A percentile compares a stretch with the other conserved stretches of the same genome.
These are phyloP conservation scores for Neoboletus magnificus DNA, from an alignment of 768 basidiomycete genomes.

Conservation along the genomic window DNA sequence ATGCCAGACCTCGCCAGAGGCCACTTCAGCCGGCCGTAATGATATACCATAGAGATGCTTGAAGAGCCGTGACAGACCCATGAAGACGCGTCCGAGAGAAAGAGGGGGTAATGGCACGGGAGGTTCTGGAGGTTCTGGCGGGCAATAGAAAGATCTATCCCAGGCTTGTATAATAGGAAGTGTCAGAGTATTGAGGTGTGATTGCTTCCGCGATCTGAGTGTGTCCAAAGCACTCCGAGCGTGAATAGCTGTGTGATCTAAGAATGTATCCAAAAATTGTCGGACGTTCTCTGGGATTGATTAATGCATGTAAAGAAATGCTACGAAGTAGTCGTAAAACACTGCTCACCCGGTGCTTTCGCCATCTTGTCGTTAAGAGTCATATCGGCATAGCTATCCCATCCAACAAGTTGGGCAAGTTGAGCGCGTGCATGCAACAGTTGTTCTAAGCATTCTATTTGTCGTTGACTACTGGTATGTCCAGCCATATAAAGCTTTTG, in stretches of 20 bases:
- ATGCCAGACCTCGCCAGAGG: conserved; percentile 87
- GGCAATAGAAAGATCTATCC: conserved; percentile 95
- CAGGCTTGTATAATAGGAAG: conserved; percentile 82
- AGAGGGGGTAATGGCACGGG: conserved; percentile 69
- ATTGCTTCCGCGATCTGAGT: conserved; percentile 69
- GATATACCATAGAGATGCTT: conserved; percentile 83
- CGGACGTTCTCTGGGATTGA: conserved; percentile 67
- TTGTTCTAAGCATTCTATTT: conserved; percentile 73
- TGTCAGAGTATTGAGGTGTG: conserved; percentile 55
- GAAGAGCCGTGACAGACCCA: conserved; percentile 89
- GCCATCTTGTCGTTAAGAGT: conserved; percentile 96
- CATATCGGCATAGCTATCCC: conserved; percentile 83
- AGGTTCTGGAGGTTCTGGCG: conserved; percentile 72
- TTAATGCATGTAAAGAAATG: background rate
- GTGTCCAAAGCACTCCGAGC: conserved; percentile 71
- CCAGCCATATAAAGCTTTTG: conserved; percentile 79
- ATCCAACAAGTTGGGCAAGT: conserved; percentile 80
- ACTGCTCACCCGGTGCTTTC: conserved; percentile 71
- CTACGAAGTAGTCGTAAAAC: background rate
- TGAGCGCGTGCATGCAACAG: conserved; percentile 76
- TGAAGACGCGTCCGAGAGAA: conserved; percentile 87
- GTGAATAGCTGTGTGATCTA: conserved; percentile 75
- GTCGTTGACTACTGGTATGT: conserved; percentile 69
- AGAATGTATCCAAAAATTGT: conserved; percentile 78
- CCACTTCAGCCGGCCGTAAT: conserved; percentile 64